These are phyloP conservation scores for Backusella macrospora DNA, from an alignment of 192 early-diverging fungal genomes.

Conservation along the genomic window DNA sequence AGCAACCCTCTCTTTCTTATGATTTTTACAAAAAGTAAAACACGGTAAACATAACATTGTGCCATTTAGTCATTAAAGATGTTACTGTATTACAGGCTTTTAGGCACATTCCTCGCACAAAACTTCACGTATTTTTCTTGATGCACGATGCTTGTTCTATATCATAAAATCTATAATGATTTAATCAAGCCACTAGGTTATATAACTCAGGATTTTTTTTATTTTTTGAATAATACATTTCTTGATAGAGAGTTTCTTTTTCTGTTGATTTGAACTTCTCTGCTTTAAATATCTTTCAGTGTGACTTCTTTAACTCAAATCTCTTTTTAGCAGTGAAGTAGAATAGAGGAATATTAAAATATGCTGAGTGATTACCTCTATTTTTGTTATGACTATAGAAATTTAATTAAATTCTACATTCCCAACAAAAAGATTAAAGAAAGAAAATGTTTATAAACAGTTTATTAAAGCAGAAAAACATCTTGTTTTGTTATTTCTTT, in stretches of 20 bases:
- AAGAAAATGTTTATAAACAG: background rate
- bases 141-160: too few relatives aligned
- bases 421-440: background rate
- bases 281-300: background rate
- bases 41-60: background rate
- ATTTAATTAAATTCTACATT: constrained; percentile 13
- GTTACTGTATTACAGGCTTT: background rate
- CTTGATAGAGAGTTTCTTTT: too few relatives aligned
- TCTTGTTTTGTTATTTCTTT: background rate
- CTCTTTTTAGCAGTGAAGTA: background rate
- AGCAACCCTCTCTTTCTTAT: too few relatives aligned
- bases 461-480: background rate
- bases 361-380: background rate
- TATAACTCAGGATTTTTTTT: too few relatives aligned
- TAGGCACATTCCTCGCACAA: constrained; percentile 1
- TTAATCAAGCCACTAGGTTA: too few relatives aligned
- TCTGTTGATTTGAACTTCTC: too few relatives aligned
- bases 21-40: too few relatives aligned
- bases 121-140: background rate
- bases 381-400: background rate
- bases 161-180: too few relatives aligned
- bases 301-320: background rate
- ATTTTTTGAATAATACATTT: too few relatives aligned
- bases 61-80: background rate
- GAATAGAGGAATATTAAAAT: background rate